These are phyloP conservation scores for Apiotrichum gamsii DNA, from an alignment of 1,284 basidiomycete species.

Conservation along the genomic window DNA sequence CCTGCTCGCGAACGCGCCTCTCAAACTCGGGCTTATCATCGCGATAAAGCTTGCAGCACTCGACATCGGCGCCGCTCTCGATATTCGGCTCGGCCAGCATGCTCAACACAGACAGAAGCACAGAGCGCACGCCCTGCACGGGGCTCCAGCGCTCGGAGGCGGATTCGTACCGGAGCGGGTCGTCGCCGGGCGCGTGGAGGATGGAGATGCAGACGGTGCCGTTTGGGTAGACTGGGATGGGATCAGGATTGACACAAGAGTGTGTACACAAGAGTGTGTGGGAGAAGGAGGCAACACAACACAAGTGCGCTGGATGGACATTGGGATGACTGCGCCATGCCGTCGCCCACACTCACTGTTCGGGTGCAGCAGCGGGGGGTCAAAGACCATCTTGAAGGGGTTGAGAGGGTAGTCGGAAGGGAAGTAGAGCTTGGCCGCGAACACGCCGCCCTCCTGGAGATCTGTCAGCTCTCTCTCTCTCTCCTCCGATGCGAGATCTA, in stretches of 20 bases:
- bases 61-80: conserved; percentile 96
- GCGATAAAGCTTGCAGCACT: conserved; percentile 91
- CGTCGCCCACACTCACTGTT: conserved; percentile 63
- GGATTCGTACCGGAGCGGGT: conserved; percentile 64
- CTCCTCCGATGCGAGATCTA: too few species aligned
- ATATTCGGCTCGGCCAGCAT: conserved; percentile 99
- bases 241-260: conserved; percentile 28
- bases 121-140: conserved; percentile 81
- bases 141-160: conserved; percentile 98
- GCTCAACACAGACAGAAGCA: conserved; percentile 87
- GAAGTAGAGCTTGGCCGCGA: conserved; percentile 85
- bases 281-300: neutral
- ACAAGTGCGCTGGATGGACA: too few species aligned
- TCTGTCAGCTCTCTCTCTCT: too few species aligned
- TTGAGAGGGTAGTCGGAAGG: conserved; percentile 88
- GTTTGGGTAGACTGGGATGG: conserved; percentile 65
- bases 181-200: conserved; percentile 93
- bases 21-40: conserved; percentile 63
- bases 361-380: conserved; percentile 93
- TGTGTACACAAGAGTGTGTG: too few species aligned
- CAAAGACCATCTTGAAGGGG: conserved; percentile 97
- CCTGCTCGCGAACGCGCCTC: conserved; percentile 49
- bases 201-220: conserved; percentile 98
- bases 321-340: too few species aligned
- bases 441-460: conserved; percentile 85